Evolutionary conservation across 169 alveolate genomes (phyloP).

Genomic region (Babesia bovis): DNA sequence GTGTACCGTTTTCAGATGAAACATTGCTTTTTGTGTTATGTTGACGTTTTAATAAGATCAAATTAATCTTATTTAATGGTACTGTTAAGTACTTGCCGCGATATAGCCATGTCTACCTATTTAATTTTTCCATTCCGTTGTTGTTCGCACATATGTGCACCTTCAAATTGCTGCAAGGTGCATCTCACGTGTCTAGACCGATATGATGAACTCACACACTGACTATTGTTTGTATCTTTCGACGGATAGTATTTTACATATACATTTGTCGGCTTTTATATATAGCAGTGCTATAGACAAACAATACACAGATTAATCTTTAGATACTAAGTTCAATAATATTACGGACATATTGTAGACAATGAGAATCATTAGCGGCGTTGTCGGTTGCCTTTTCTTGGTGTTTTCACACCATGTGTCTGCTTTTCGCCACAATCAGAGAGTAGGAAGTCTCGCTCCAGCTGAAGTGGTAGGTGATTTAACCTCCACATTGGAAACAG

Average conservation of each 20-base stretch:
- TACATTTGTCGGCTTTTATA: neutral
- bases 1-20: too few species aligned
- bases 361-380: neutral
- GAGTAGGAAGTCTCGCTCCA: neutral
- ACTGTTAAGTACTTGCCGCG: too few species aligned
- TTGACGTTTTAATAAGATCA: too few species aligned
- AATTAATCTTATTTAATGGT: too few species aligned
- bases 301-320: too few species aligned
- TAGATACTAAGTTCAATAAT: neutral
- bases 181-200: neutral
- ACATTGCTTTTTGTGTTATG: too few species aligned
- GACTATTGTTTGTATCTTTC: neutral
- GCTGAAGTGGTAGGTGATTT: slow-evolving; percentile 8
- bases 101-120: neutral
- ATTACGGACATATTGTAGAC: neutral
- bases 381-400: neutral
- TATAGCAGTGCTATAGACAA: slow-evolving; percentile 22
- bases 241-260: neutral
- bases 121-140: neutral
- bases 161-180: neutral
- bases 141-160: slow-evolving; percentile 6
- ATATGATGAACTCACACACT: neutral
- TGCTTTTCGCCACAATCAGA: slow-evolving; percentile 13
- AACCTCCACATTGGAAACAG: neutral
- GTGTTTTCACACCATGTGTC: neutral